Evolutionary conservation across 805 yeast species (phyloP).

Genomic region (Babjeviella inositovora): DNA sequence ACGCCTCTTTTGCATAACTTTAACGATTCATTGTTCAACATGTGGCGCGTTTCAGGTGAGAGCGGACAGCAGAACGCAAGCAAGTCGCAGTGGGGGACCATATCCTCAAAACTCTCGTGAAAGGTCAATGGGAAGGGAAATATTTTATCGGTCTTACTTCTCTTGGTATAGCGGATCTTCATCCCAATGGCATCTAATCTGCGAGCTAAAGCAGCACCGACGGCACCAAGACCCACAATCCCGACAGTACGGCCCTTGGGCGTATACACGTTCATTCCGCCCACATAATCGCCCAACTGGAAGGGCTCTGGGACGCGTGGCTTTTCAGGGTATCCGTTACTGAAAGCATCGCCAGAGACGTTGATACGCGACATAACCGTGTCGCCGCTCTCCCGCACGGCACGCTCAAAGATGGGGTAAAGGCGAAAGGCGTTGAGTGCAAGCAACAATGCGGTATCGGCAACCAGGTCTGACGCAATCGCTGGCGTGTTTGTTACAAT

Average conservation of each 20-base stretch:
- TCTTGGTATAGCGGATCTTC: slow-evolving; percentile 38
- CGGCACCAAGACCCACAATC: slow-evolving; percentile 45
- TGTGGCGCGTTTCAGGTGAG: slow-evolving; percentile 29
- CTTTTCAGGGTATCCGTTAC: slow-evolving; percentile 11
- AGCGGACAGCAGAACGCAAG: slow-evolving; percentile 44
- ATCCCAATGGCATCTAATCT: slow-evolving; percentile 37
- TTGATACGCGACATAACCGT: slow-evolving; percentile 23
- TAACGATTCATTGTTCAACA: slow-evolving; percentile 25
- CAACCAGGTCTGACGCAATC: slow-evolving; percentile 42
- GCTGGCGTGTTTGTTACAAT: slow-evolving; percentile 13
- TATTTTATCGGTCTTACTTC: slow-evolving; percentile 11
- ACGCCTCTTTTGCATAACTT: slow-evolving; percentile 17
- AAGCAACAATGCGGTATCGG: slow-evolving; percentile 44
- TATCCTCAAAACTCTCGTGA: slow-evolving; percentile 14
- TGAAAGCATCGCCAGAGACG: slow-evolving; percentile 11
- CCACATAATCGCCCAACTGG: slow-evolving; percentile 21
- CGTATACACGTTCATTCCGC: slow-evolving; percentile 17
- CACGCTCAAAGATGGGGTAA: slow-evolving; percentile 18
- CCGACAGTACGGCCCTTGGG: slow-evolving; percentile 37
- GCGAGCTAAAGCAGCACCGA: slow-evolving; percentile 36
- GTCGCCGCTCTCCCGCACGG: slow-evolving; percentile 14
- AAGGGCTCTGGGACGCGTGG: slow-evolving; percentile 12
- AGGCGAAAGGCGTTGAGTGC: slow-evolving; percentile 37
- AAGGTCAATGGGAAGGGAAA: slow-evolving; percentile 18
- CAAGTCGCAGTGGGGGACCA: slow-evolving; percentile 25